Base-by-base conservation (phyloP, 345 rosid genomes). In the Hibiscus mutabilis region DNA sequence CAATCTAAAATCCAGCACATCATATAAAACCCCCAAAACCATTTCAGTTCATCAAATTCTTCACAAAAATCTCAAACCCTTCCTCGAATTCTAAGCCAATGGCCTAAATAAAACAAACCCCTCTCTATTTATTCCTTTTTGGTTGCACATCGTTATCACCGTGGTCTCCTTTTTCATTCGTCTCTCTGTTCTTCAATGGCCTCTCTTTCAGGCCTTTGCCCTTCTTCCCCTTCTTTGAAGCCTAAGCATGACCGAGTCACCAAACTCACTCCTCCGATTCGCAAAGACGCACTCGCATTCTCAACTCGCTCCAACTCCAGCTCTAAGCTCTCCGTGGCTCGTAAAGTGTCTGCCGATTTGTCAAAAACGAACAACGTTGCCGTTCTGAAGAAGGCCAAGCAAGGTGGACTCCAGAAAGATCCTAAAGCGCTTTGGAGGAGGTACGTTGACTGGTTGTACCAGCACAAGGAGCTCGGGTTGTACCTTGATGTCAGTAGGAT, bases 361-460 rank as follows among this genome's bases (percentile, higher is more conserved):
- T 74, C 86, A 6, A 66, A 57, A 14, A 24, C 35, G 19, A 24
- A 46, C 69, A 66, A 16, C 69, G 35, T 14, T 2, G 69, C 35
- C 12, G 7, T 66, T 66, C 46, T 66, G 56, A 66, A 44, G 69
- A 14, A 18, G 25, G 40, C 79, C 4, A 80, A 80, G 63, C 83
- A 80, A 74, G 75, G 61, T 3, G 92, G 89, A 65, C 82, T 91
- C 19, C 81, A 83, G 83, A 94, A 84, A 70, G 90, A 91, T 67
- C 88, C 92, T 0, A 70, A 61, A 31, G 77, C 79, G 63, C 81
- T 94, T 49, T 94, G 98, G 98, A 53, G 76, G 37, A 82, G 98
- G 60, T 91, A 94, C 81, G 88, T 90, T 12, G 99, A 90, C 62
- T 92, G 96, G 97, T 53, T 95, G 61, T 95, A 92, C 76, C 99